Evolutionary conservation across 2,329 filamentous ascomycete genomes (phyloP).

Genomic region (Verticillium zaregamsianum): DNA sequence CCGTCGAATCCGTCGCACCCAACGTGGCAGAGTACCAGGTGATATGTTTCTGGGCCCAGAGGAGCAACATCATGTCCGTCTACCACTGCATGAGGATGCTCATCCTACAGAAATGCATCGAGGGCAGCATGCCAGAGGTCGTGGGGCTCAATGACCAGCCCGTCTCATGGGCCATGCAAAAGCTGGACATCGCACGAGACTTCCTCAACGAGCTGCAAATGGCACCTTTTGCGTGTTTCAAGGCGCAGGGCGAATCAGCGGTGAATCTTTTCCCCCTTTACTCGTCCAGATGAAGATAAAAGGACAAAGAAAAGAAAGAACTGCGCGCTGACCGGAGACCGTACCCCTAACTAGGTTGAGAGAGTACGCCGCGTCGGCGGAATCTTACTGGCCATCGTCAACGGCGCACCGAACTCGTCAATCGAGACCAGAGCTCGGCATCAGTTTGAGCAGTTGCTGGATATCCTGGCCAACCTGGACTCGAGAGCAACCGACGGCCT

Average conservation of each 20-base stretch:
- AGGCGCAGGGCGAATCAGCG: constrained; percentile 1
- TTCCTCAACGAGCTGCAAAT: neutral
- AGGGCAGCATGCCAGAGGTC: neutral
- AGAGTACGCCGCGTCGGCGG: neutral
- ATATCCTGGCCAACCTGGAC: neutral
- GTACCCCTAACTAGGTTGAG: neutral
- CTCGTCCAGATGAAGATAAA: too few species aligned
- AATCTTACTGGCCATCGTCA: neutral
- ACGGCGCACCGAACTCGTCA: neutral
- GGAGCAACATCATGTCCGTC: constrained; percentile 1
- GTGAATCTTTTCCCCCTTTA: neutral
- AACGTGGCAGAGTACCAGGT: neutral
- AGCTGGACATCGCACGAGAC: neutral
- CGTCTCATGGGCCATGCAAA: neutral
- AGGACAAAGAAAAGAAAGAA: too few species aligned
- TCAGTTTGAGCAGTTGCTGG: neutral
- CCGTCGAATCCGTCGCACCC: neutral
- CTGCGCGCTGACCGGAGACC: neutral
- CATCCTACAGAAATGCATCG: neutral
- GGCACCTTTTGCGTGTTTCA: neutral
- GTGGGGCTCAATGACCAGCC: neutral
- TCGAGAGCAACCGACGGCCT: neutral
- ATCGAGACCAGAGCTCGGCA: neutral
- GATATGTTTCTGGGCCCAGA: neutral
- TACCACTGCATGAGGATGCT: neutral